These are phyloP conservation scores for Persicaria tinctoria DNA, from an alignment of 148 eudicot species.

Conservation along the genomic window DNA sequence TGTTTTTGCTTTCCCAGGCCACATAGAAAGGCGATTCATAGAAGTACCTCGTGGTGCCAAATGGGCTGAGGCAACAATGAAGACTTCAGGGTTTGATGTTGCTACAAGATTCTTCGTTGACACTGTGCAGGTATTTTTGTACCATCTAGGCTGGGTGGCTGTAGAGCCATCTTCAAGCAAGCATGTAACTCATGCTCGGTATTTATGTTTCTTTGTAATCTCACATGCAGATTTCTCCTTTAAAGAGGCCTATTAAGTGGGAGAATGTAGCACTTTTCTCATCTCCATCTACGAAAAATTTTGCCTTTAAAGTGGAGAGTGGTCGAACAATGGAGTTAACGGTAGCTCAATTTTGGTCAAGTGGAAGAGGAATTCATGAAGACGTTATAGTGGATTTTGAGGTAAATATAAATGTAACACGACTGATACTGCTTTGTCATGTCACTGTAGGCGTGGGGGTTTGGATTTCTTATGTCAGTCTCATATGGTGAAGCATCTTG, in stretches of 20 bases:
- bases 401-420: conserved; percentile 30
- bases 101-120: conserved; percentile 79
- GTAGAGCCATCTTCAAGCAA: background rate
- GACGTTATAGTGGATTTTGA: conserved; percentile 73
- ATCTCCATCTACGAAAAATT: conserved; percentile 78
- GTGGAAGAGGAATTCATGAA: conserved; percentile 93
- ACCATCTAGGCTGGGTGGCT: background rate
- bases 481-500: background rate
- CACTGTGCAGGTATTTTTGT: conserved; percentile 62
- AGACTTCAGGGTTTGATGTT: conserved; percentile 80
- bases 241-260: conserved; percentile 89
- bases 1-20: conserved; percentile 38
- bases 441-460: background rate
- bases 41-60: conserved; percentile 93
- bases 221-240: conserved; percentile 65
- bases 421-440: background rate
- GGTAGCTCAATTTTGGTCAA: conserved; percentile 95
- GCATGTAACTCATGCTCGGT: background rate
- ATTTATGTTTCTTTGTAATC: conserved; percentile 5
- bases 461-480: background rate
- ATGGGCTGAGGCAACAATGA: conserved; percentile 96
- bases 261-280: conserved; percentile 72
- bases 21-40: conserved; percentile 77
- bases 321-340: conserved; percentile 88
- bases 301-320: conserved; percentile 84